Evolutionary conservation across 1,284 basidiomycete genomes (phyloP).

Genomic region (Polyporus tsugae): DNA sequence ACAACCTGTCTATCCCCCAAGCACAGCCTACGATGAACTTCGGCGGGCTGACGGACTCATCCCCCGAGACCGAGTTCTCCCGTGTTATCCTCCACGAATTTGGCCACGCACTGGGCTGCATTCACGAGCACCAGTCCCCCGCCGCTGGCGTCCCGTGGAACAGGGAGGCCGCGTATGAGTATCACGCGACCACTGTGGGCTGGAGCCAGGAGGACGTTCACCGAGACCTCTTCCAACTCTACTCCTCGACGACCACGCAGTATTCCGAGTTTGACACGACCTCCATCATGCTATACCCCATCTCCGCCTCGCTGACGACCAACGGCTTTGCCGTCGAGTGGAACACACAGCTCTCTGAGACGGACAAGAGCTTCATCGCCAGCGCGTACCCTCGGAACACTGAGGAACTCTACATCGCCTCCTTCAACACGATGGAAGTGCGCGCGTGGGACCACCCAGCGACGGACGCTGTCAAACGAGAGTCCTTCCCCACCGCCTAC

Average conservation of each 20-base stretch:
- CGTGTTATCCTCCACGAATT: not conserved
- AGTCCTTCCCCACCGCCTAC: not conserved
- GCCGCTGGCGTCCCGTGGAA: not conserved
- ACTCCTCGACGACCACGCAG: not conserved
- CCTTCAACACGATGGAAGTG: not conserved
- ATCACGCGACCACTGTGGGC: not conserved
- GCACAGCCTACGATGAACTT: not conserved
- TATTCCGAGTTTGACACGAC: not conserved
- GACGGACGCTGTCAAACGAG: not conserved
- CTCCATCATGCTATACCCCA: not conserved
- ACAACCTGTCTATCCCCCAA: not conserved
- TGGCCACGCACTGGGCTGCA: conserved; percentile 1
- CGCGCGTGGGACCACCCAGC: not conserved
- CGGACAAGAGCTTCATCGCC: not conserved
- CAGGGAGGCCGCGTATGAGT: not conserved
- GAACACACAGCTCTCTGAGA: not conserved
- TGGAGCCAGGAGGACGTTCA: not conserved
- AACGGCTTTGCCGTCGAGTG: not conserved
- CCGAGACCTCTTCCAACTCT: not conserved
- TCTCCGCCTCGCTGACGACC: not conserved
- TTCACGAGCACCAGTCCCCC: not conserved
- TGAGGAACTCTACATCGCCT: not conserved
- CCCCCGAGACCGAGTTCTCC: not conserved
- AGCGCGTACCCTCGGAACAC: not conserved
- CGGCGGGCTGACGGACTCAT: not conserved